Evolutionary conservation across 1,139 yeast species (phyloP).

Genomic region (Candida sanyaensis): DNA sequence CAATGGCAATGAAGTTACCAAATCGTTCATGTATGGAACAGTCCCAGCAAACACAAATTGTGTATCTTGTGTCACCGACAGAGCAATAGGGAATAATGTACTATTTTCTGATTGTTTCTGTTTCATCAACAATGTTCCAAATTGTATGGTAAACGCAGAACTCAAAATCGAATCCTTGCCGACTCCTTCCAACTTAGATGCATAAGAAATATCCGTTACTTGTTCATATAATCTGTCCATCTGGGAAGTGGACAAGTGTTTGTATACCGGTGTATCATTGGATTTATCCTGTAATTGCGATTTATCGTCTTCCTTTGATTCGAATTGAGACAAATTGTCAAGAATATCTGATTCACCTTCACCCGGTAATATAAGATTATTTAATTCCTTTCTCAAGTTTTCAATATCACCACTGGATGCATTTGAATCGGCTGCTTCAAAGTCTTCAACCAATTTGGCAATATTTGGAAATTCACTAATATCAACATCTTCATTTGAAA

Average conservation of each 20-base stretch:
- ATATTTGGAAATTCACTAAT: constrained; percentile 16
- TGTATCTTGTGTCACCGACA: constrained; percentile 1
- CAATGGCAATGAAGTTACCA: constrained; percentile 36
- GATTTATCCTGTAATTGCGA: background rate
- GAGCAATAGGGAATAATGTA: constrained; percentile 9
- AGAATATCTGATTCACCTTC: background rate
- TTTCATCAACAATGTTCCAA: constrained; percentile 39
- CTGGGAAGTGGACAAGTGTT: background rate
- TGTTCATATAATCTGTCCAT: constrained; percentile 17
- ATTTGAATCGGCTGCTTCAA: constrained; percentile 7
- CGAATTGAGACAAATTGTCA: background rate
- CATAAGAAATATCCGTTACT: constrained; percentile 17
- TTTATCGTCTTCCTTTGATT: background rate
- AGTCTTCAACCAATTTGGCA: constrained; percentile 10
- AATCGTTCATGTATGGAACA: constrained; percentile 42
- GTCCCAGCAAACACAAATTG: constrained; percentile 42
- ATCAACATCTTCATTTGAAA: constrained; percentile 21
- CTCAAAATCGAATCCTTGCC: constrained; percentile 11
- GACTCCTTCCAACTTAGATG: constrained; percentile 15
- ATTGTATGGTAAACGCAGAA: constrained; percentile 38
- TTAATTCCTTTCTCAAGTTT: constrained; percentile 8
- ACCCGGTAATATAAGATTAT: background rate
- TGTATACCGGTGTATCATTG: too few species aligned
- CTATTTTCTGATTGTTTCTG: constrained; percentile 6
- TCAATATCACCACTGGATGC: constrained; percentile 7